A percentile compares a stretch with the other conserved stretches of the same genome.
These are phyloP conservation scores for Globisporangium barbulae DNA, from an alignment of 352 stramenopile genomes.

Conservation along the genomic window DNA sequence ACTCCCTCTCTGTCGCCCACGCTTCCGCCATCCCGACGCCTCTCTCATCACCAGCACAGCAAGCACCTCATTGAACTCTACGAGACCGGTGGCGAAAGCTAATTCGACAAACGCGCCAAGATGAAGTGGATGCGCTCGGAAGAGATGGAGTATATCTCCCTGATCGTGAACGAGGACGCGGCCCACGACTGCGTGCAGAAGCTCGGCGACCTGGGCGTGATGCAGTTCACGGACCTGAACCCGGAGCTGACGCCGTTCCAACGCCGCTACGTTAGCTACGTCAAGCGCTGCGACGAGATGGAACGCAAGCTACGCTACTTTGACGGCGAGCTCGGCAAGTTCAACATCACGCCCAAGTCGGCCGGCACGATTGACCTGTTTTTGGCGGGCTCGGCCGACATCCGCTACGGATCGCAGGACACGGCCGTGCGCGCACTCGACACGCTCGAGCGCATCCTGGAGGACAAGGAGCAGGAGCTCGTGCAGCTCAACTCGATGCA, in stretches of 20 bases:
- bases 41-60: background rate
- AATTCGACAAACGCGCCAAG: background rate
- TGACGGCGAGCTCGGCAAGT: conserved; percentile 92
- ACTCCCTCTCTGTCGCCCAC: conserved; percentile 2
- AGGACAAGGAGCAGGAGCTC: conserved; percentile 96
- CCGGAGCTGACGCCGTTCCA: conserved; percentile 98
- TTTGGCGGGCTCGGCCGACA: conserved; percentile 62
- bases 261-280: conserved; percentile 97
- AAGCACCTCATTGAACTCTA: background rate
- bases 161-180: conserved; percentile 98
- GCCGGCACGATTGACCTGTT: conserved; percentile 77
- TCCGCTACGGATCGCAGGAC: conserved; percentile 79
- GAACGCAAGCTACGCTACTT: conserved; percentile 99
- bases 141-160: conserved; percentile 99
- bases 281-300: conserved; percentile 99
- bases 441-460: conserved; percentile 93
- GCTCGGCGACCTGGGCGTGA: conserved; percentile 93
- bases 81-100: background rate
- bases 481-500: conserved; percentile 97
- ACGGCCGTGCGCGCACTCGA: conserved; percentile 88
- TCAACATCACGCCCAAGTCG: conserved; percentile 83
- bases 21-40: background rate
- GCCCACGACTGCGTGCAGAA: conserved; percentile 97
- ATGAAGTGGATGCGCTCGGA: conserved; percentile 98
- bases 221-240: conserved; percentile 99